These are phyloP conservation scores for Cordia subcordata DNA, from an alignment of 257 asterid genomes.

Conservation along the genomic window DNA sequence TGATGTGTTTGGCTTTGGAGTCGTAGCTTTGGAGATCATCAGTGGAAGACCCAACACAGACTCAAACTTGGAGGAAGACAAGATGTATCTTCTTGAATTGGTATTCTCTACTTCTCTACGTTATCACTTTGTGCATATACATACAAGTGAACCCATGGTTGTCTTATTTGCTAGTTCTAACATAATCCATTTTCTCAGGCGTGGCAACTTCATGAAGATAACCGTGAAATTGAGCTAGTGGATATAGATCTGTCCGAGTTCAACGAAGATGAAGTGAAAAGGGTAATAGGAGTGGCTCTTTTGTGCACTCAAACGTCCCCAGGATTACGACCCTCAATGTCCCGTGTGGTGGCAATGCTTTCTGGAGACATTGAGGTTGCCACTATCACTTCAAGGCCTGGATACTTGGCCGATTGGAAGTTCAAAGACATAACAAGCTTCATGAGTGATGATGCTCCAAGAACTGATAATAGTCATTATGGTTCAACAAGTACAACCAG, in stretches of 20 bases:
- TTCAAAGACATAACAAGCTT: slow-evolving; percentile 38
- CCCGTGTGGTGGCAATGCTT: slow-evolving; percentile 69
- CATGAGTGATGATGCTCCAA: slow-evolving; percentile 14
- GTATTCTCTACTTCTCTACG: slow-evolving; percentile 22
- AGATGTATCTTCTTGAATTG: slow-evolving; percentile 73
- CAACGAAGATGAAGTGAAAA: slow-evolving; percentile 36
- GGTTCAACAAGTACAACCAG: slow-evolving; percentile 16
- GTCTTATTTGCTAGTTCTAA: neutral
- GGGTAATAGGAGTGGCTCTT: slow-evolving; percentile 47
- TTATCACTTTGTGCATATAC: neutral
- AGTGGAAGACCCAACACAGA: slow-evolving; percentile 67
- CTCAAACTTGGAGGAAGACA: slow-evolving; percentile 42
- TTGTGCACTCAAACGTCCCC: slow-evolving; percentile 71
- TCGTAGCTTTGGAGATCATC: slow-evolving; percentile 58
- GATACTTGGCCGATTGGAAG: slow-evolving; percentile 58
- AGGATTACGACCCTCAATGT: slow-evolving; percentile 47
- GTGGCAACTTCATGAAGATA: slow-evolving; percentile 40
- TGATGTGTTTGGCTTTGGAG: slow-evolving; percentile 65
- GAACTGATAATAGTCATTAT: slow-evolving; percentile 5
- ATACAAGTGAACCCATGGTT: too few relatives aligned
- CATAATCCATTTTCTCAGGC: slow-evolving; percentile 8
- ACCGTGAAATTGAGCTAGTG: slow-evolving; percentile 35
- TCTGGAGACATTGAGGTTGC: slow-evolving; percentile 56
- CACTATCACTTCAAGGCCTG: slow-evolving; percentile 41
- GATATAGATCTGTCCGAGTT: slow-evolving; percentile 33